Base-by-base conservation (phyloP, 768 basidiomycete genomes). In the Hydnum rufescens region DNA sequence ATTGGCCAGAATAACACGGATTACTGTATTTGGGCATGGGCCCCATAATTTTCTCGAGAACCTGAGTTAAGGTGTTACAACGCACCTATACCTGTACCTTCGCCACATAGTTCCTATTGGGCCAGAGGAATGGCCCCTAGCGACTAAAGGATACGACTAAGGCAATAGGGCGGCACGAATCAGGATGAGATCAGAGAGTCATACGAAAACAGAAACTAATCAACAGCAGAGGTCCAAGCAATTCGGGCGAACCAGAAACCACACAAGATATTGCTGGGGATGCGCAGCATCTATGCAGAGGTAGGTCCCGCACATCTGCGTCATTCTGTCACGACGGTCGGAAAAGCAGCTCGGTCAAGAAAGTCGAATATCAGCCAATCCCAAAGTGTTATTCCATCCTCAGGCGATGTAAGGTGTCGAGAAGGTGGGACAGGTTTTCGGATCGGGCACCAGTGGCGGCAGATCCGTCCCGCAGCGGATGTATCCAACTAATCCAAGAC, bases 341-440 rank as follows among this genome's bases (percentile, higher is more conserved):
- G 55, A 81, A 70, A 23, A 82, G 3, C 79, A n/a, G n/a, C n/a
- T n/a, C n/a, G 80, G 55, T 77, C 71, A 4, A 81, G 69, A 58
- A 78, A 82, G 1, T 74, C 72, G 59, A 79, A 79, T 2, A 69
- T 72, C 34, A 67, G 69, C 80, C 80, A 82, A 18, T 71, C 66
- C 77, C 78, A 80, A 13, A 82, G 64, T 32, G 65, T 74, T 22
- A 72, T 74, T 57, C 71, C 67, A 59, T 82, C 80, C 62, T 82
- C 80, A 5, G 80, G 79, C 60, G 72, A 74, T 3, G 77, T 71
- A 29, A 13, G 25, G 44, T 13, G 16, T 8, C 13, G 8, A 1
- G 44, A 47, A 26, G 44, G 44, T 13, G 22, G 13, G 36, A 13
- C 22, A 13, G 13, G 36, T 22, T 47, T 47, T 47, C 44, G 44